phyloP scores from a whole-genome alignment of 2,329 filamentous ascomycete species.

The Magnaporthiopsis rhizophila region DNA sequence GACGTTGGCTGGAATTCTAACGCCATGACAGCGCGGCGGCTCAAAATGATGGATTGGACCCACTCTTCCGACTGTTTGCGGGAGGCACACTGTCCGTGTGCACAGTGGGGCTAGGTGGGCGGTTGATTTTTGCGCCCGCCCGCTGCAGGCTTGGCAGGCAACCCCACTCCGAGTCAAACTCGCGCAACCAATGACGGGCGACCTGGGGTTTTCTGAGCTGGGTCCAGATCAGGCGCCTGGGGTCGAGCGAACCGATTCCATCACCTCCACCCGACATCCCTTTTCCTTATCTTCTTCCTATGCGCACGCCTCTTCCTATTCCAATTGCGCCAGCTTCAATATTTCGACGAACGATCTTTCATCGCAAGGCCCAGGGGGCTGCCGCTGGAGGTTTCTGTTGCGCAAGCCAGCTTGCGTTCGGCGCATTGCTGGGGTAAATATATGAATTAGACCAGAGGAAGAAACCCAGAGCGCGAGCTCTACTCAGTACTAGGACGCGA shows the following conservation, averaged over 20 bases:
- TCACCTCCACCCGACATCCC: neutral
- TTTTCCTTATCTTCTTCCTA: neutral
- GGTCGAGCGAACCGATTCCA: neutral
- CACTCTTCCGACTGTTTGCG: neutral
- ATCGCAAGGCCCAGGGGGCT: neutral
- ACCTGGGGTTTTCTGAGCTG: neutral
- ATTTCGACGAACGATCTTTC: neutral
- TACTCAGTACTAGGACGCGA: neutral
- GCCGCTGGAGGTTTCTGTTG: neutral
- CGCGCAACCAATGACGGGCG: neutral
- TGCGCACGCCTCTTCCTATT: neutral
- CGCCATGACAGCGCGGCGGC: neutral
- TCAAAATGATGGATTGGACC: neutral
- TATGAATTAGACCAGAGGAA: neutral
- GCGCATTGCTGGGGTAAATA: neutral
- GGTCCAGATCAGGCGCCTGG: neutral
- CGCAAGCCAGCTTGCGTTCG: neutral
- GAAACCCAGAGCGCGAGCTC: neutral
- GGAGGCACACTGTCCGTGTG: neutral
- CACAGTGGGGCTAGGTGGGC: neutral
- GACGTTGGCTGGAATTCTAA: neutral
- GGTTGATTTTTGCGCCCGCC: too few relatives aligned
- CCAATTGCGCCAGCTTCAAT: neutral
- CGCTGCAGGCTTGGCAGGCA: too few relatives aligned
- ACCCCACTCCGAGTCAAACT: neutral